Base-by-base conservation (phyloP, 2,329 filamentous ascomycete genomes). In the Macrophomina phaseolina region DNA sequence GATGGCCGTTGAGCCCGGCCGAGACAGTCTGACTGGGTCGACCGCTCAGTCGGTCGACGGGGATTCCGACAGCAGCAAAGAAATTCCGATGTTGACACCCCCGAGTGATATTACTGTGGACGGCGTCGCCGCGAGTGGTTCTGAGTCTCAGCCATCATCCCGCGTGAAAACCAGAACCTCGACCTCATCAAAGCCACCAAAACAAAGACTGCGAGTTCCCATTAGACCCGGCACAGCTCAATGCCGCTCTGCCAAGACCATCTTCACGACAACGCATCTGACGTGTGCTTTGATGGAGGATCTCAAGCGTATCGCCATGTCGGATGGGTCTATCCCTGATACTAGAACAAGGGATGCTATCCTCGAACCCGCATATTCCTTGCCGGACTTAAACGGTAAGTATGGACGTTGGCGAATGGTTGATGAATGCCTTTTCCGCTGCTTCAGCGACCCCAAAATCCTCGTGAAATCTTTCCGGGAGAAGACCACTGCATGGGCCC, bases 251-350 rank as follows among this genome's bases (percentile, higher is more conserved):
- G 8, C 16, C n/a, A 42, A 34, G n/a, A 52, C 32, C n/a, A 30
- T 60, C 28, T 62, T 60, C 30, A 71, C 73, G 7, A 45, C 70
- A 12, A 67, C 74, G 3, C 69, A 68, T n/a, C 67, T 79, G 34
- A 73, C 67, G 18, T 77, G 73, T 60, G 68, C 71, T 11, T 69
- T 72, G 9, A 67, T 79, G 40, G 72, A 78, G 45, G 68, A 71
- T 18, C 56, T 78, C 42, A 77, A 77, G 68, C 71, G 1, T 65
- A 71, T 65, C 52, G 71, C 14, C 58, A 69, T 55, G 38, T 55
- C 63, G 14, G 63, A 56, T 49, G 58, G 58, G n/a, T 62, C 58
- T 32, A 62, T 62, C 5, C 58, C 58, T 4, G 58, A 62, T 14
- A 62, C 58, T 12, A 34, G 58, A 11, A 62, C 58, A 23, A 65